Conservation (phyloP, 1,284 basidiomycete genomes). For the Omphalotus olearius region DNA sequence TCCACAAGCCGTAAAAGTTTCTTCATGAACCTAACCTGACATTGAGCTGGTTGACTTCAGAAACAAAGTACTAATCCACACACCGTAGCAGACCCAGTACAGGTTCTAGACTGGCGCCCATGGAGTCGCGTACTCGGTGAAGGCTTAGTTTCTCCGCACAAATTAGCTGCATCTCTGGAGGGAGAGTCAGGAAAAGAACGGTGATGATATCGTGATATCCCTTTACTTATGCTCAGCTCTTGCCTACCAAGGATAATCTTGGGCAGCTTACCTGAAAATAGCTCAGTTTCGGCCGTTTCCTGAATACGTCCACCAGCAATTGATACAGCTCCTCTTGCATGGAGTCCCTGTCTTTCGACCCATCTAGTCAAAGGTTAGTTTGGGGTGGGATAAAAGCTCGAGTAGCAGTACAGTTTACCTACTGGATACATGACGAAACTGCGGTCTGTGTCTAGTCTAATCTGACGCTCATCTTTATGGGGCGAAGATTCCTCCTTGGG, state of each 20-base stretch:
- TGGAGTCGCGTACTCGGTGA: conserved; percentile 82
- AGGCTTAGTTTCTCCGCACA: conserved; percentile 74
- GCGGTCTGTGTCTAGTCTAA: conserved; percentile 80
- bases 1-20: conserved; percentile 70
- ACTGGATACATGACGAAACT: conserved; percentile 88
- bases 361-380: conserved; percentile 21
- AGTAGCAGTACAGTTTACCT: conserved; percentile 47
- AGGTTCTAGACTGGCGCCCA: conserved; percentile 83
- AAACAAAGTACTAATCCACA: conserved; percentile 14
- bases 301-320: conserved; percentile 76
- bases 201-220: conserved; percentile 93
- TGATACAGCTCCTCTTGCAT: conserved; percentile 68
- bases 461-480: conserved; percentile 82
- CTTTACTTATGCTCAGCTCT: conserved; percentile 28
- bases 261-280: conserved; percentile 75
- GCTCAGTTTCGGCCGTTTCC: conserved; percentile 65
- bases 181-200: conserved; percentile 81
- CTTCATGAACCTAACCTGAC: conserved; percentile 49
- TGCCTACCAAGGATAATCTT: not conserved
- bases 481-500: conserved; percentile 12
- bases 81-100: conserved; percentile 81
- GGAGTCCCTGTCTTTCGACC: conserved; percentile 32
- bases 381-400: conserved; percentile 16
- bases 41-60: conserved; percentile 11
- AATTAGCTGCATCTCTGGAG: conserved; percentile 49